Conservation (phyloP, 2,329 filamentous ascomycete species). For the Fusarium sp. region DNA sequence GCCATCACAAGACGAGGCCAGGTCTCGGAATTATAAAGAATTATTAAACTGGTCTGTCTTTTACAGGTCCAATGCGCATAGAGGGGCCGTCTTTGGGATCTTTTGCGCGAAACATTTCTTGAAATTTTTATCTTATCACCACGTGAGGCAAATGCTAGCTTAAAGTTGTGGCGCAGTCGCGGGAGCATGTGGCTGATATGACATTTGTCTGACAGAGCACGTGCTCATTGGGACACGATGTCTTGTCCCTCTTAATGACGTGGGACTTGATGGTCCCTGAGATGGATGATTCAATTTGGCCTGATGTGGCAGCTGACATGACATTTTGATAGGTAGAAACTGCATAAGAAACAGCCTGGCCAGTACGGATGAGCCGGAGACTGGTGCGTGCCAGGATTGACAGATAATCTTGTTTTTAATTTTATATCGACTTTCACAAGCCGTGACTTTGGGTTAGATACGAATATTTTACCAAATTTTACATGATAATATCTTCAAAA, state of each 20-base stretch:
- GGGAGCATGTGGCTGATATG: background rate
- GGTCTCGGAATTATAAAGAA: background rate
- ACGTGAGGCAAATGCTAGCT: slow-evolving; percentile 38
- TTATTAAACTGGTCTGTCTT: slow-evolving; percentile 6
- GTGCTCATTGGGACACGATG: slow-evolving; percentile 8
- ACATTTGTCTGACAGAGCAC: slow-evolving; percentile 6
- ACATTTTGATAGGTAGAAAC: slow-evolving; percentile 14
- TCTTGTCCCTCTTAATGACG: slow-evolving; percentile 14
- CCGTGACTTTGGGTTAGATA: background rate
- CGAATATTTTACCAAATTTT: slow-evolving; percentile 1
- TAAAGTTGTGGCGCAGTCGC: slow-evolving; percentile 2
- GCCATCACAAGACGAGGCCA: slow-evolving; percentile 44
- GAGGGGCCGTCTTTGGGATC: slow-evolving; percentile 34
- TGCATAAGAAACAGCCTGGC: slow-evolving; percentile 15
- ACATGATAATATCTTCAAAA: slow-evolving; percentile 2
- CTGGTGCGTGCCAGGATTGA: slow-evolving; percentile 8
- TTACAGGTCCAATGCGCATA: slow-evolving; percentile 23
- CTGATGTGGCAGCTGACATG: slow-evolving; percentile 17
- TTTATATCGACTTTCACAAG: slow-evolving; percentile 15
- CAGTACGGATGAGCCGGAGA: slow-evolving; percentile 34
- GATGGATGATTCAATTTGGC: slow-evolving; percentile 3
- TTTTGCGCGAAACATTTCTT: slow-evolving; percentile 48
- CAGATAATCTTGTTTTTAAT: slow-evolving; percentile 34
- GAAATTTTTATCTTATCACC: slow-evolving; percentile 51
- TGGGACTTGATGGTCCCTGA: slow-evolving; percentile 23